These are phyloP conservation scores for Leishmania amazonensis DNA, from an alignment of 208 protist species.

Conservation along the genomic window DNA sequence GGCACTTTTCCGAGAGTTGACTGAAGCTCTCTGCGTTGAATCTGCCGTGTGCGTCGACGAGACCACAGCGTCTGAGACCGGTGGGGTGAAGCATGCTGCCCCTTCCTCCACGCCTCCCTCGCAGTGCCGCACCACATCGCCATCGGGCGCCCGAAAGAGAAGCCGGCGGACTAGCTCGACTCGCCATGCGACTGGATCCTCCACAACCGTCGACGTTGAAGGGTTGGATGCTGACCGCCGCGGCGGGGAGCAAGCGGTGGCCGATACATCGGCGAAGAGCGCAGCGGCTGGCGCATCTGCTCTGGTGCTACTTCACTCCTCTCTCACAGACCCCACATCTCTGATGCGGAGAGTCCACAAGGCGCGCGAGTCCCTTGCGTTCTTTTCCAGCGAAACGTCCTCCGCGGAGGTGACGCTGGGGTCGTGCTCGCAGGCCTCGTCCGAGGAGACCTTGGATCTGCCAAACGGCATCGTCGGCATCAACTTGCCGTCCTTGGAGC, in stretches of 20 bases:
- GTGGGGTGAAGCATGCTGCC: not conserved
- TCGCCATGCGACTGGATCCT: not conserved
- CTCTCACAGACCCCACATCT: constrained; percentile 1
- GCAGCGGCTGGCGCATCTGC: not conserved
- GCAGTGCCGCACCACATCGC: not conserved
- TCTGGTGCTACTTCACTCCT: constrained; percentile 1
- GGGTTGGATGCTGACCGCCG: not conserved
- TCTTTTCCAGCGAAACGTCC: not conserved
- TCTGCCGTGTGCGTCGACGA: not conserved
- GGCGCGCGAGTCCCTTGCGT: not conserved
- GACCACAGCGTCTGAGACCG: not conserved
- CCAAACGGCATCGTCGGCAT: constrained; percentile 3
- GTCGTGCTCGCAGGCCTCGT: not conserved
- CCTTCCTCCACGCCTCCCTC: not conserved
- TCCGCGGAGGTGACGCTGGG: not conserved
- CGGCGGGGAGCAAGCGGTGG: not conserved
- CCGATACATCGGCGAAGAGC: not conserved
- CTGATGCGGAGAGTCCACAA: not conserved
- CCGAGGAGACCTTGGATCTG: not conserved
- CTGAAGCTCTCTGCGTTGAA: not conserved
- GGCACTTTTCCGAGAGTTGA: constrained; percentile 1
- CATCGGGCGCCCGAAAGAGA: not conserved
- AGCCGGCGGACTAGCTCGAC: not conserved
- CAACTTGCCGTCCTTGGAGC: constrained; percentile 3
- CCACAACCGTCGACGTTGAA: not conserved